These are phyloP conservation scores for Penicillium brasilianum DNA, from an alignment of 2,329 filamentous ascomycete genomes.

Conservation along the genomic window DNA sequence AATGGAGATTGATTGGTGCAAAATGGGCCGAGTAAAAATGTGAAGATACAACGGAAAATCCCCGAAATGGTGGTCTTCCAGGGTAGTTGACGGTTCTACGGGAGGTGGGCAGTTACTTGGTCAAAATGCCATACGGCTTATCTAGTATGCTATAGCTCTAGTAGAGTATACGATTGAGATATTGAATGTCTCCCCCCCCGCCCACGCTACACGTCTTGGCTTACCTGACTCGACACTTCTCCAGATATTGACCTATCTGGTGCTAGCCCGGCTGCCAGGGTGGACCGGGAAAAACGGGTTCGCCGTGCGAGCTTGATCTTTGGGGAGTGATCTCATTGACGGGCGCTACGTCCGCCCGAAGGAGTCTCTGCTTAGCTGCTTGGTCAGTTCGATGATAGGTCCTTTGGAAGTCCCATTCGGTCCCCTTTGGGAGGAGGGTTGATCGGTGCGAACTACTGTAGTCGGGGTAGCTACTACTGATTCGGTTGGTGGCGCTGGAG, in stretches of 20 bases:
- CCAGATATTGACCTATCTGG: slow-evolving; percentile 27
- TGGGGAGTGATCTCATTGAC: background rate
- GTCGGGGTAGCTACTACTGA: background rate
- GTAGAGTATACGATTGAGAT: background rate
- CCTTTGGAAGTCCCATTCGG: too few species aligned
- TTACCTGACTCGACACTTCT: background rate
- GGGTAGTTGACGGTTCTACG: background rate
- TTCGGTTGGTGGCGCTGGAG: slow-evolving; percentile 3
- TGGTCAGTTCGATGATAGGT: background rate
- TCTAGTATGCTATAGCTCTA: too few species aligned
- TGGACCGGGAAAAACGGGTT: background rate
- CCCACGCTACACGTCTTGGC: background rate
- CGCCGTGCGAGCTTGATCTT: background rate
- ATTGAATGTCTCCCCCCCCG: background rate
- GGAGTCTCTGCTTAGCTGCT: background rate
- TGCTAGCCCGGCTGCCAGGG: slow-evolving; percentile 24
- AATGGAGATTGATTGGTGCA: background rate
- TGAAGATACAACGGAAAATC: background rate
- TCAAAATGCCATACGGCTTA: too few species aligned
- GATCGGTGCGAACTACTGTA: too few species aligned
- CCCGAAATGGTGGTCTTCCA: slow-evolving; percentile 3
- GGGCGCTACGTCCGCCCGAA: background rate
- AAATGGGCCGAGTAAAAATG: background rate
- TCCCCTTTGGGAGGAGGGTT: too few species aligned
- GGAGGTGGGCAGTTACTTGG: background rate